These are phyloP conservation scores for Trichosanthes truncata DNA, from an alignment of 306 rosid species.

Conservation along the genomic window DNA sequence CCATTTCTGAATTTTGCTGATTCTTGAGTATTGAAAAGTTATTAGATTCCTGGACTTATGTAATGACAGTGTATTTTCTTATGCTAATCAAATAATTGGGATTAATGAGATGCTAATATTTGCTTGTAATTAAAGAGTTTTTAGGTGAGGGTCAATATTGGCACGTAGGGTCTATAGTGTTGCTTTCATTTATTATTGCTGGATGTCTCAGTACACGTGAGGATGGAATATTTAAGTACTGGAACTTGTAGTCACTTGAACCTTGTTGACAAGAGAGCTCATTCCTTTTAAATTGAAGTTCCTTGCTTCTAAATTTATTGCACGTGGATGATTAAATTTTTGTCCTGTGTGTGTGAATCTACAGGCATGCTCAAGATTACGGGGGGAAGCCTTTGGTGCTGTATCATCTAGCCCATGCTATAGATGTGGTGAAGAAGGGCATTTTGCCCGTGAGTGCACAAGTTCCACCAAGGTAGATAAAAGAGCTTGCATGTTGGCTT, in stretches of 20 bases:
- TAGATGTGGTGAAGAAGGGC: constrained; percentile 79
- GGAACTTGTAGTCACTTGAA: background rate
- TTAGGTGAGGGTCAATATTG: background rate
- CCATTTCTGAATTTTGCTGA: background rate
- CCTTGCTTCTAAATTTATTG: background rate
- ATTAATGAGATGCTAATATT: background rate
- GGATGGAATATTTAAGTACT: background rate
- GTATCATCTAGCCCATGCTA: constrained; percentile 51
- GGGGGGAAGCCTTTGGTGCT: constrained; percentile 33
- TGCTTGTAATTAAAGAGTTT: background rate
- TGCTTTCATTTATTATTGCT: background rate
- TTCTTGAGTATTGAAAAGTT: background rate
- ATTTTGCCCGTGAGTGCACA: constrained; percentile 82
- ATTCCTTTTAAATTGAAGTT: background rate
- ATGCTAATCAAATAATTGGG: background rate
- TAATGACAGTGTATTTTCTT: background rate
- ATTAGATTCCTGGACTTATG: background rate
- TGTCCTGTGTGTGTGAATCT: background rate
- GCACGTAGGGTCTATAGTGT: background rate
- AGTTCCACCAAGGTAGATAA: constrained; percentile 35
- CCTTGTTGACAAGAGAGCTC: background rate
- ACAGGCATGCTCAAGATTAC: constrained; percentile 58
- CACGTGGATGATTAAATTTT: background rate
- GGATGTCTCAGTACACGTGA: background rate
- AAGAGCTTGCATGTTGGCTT: background rate